Base-by-base conservation (phyloP, 192 early-diverging fungal genomes). In the Coemansia sp. region DNA sequence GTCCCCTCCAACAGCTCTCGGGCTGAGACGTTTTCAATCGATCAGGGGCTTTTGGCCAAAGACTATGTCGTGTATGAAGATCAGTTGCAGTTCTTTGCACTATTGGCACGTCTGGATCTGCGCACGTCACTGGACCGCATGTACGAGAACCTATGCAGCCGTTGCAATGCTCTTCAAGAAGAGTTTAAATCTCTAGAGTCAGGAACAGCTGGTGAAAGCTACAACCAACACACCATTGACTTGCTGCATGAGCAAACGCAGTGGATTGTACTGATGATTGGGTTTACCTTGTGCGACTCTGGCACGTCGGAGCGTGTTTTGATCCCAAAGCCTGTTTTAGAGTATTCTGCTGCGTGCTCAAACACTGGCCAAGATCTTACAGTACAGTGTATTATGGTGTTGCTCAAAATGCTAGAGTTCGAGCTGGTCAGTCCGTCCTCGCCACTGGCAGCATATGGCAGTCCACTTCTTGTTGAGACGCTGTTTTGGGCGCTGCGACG, bases 11-110 rank as follows among this genome's bases (percentile, higher is more conserved):
- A 49, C 45, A 58, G 56, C 52, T 39, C 29, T 21, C 67, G 37
- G n/a, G 64, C 48, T 58, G 65, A 71, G 23, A 52, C 47, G 22
- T 52, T 54, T 12, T 54, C 63, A 2, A 64, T 70, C 9, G 77
- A 74, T 17, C 72, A 80, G n/a, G 69, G 77, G 5, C 65, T 75
- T 8, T 23, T 80, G 49, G 72, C 71, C 32, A 80, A 80, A 45
- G 77, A 80, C 52, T 80, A 74, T 48, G 69, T 75, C 17, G 77
- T 80, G 0, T 80, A 80, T 53, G 77, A 80, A 38, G 77, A 80
- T 25, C 77, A 80, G 69, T 72, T 80, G 25, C 77, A 75, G 65
- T 80, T 80, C 25, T 75, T 70, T 60, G 72, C 72, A 2, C 45
- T 80, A 54, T 62, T 80, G 3, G 68, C 77, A 1, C 72, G 77